Evolutionary conservation across 1,284 basidiomycete genomes (phyloP), one percentile per base, ranked within the genome.

Genomic region (Exsudoporus floridanus): DNA sequence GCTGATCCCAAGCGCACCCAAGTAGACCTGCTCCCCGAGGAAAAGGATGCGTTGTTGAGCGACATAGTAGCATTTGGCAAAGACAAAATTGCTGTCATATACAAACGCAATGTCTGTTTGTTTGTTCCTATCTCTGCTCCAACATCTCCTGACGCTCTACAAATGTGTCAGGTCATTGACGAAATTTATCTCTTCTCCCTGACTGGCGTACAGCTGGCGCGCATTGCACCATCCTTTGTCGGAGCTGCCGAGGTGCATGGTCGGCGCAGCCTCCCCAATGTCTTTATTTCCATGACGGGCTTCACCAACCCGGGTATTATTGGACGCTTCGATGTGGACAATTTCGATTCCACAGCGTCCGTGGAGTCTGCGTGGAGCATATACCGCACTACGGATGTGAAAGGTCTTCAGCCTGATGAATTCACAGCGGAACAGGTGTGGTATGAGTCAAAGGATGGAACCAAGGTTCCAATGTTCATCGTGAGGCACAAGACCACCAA

Each of bases 381-480:
- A 19, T 88, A 83, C 68, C 72, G 83, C 49, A 75, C 78, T 33
- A 86, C 86, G 0, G 67, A 78, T 50, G 79, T 92, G 12, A 77
- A 77, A 8, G 89, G 88, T 1, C 73, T 94, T 48, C 76, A 80
- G 48, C 76, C 83, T 1, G 78, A 86, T 5, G 88, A 93, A 46
- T 94, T 92, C 64, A 75, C 82, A 9, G 78, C 83, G 27, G 78
- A 81, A 58, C 92, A 94, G 71, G 83, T 90, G 10, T 92, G 90
- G 83, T 92, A 86, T 62, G 67, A 75, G 19, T 86, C 83, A 70
- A 89, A 88, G 67, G 92, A 94, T 63, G 90, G 90, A 0, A 93
- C 90, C 3, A 80, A 77, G 46, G 77, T 94, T 31, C 91, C 92
- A 3, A 92, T 94, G 90, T 94, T 93, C 65, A 79, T 94, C 53